Base-by-base conservation (phyloP, 73 alveolate genomes). In the Paramecium tetraurelia region DNA sequence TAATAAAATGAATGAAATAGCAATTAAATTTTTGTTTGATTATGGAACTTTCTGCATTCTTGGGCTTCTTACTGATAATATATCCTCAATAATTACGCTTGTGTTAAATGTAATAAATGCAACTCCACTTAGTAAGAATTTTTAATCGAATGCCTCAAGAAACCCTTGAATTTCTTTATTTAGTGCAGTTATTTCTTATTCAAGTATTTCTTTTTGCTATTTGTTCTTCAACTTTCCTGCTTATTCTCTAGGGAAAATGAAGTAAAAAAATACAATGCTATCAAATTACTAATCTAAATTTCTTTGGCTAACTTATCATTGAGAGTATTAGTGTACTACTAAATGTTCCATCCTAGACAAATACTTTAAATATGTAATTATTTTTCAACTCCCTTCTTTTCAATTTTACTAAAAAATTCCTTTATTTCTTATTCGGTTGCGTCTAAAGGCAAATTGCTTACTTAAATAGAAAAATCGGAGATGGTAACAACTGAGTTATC, bases 31-130 rank as follows among this genome's bases (percentile, higher is more conserved):
- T 40, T 75, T 14, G 87, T 31, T 75, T 31, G 9, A 36, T 75
- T 75, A 18, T 36, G 48, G 38, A 33, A 40, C n/a, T 75, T 33
- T 40, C 87, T 29, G 20, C 41, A 36, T 75, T 33, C 57, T 75
- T 75, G 5, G 5, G 87, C 87, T 36, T 75, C 41, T 36, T 36
- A 16, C 63, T 33, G 1, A 36, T 10, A 14, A 75, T 44, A 36
- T 33, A 12, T 2, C 3, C 24, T 48, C 12, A 16, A 14, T 35
- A 40, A 10, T 14, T 36, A 36, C 35, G 33, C 41, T 40, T 14
- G 87, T 35, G 10, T 75, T 75, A 75, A 33, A 75, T n/a, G 87
- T 75, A 75, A 75, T 40, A 75, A 75, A 75, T 11, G 68, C 87
- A 14, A 75, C 87, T 21, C 87, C 87, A 75, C 87, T 75, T 33